Evolutionary conservation across 495 filamentous ascomycete species (phyloP), one percentile per base, ranked within the genome.

Genomic region (Tuber umbilicatum): DNA sequence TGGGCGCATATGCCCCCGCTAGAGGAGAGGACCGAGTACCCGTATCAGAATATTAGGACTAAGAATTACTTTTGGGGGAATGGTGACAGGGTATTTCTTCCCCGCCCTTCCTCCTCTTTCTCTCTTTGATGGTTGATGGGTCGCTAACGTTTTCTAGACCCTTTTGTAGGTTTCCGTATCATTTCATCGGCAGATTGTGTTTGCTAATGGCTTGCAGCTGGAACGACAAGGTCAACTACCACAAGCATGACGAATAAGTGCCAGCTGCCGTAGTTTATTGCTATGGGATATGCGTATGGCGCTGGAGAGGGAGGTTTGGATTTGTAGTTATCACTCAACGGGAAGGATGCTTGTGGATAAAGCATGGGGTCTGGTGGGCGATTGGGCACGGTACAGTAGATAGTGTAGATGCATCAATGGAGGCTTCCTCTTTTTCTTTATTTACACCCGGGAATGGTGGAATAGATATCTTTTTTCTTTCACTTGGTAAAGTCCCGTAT

Each of bases 181-280:
- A 16, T 73, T 71, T 38, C 60, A 55, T 42, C 68, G 69, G 40
- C 77, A 73, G 70, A 70, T 38, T 31, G 19, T 45, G 7, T 40
- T 19, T 70, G 68, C 74, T 73, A 70, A 69, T 37, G 55, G 75
- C 21, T 55, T 31, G 77, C 83, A 95, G 93, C 91, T 99, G 95
- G 95, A 99, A 99, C 86, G 84, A 87, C 76, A 87, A 85, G 41
- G 93, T 97, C 87, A 99, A 99, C 89, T 94, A 97, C 87, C 93
- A 97, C 89, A 93, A 96, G 88, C 90, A 90, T 85, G 92, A 96
- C 86, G 91, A 93, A 70, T 83, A 75, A 64, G 69, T 42, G 19
- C 50, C 19, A 17, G 17, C 50, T 35, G 2, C 19, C 55, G 27
- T 27, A 17, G 27, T 19, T 4, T 19, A 27, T 64, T 12, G 14